Evolutionary conservation across 2,329 filamentous ascomycete species (phyloP).

Genomic region (Sordariomycetes sp.): DNA sequence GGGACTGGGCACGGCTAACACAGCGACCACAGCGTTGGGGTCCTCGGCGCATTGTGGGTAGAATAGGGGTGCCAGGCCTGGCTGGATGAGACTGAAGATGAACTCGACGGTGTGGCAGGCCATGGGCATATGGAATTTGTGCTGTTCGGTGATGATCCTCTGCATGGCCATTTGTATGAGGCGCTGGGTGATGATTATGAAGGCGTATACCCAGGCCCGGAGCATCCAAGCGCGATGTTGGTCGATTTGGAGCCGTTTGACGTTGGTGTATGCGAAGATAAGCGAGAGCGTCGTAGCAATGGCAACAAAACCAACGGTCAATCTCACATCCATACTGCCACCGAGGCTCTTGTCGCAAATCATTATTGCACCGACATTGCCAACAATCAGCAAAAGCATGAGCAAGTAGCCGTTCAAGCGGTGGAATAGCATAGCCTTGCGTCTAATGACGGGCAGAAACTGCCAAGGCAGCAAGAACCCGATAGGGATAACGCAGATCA

Average conservation of each 20-base stretch:
- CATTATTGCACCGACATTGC: conserved; percentile 28
- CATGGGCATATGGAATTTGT: conserved; percentile 1
- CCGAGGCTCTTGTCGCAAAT: conserved; percentile 45
- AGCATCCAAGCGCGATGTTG: conserved; percentile 55
- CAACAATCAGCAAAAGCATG: neutral
- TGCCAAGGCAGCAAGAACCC: conserved; percentile 31
- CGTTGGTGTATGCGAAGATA: conserved; percentile 38
- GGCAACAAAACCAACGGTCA: conserved; percentile 34
- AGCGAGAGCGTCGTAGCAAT: conserved; percentile 32
- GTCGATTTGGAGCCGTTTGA: conserved; percentile 49
- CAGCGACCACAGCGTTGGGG: conserved; percentile 1
- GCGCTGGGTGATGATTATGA: conserved; percentile 1
- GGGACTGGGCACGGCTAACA: neutral
- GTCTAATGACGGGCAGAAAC: conserved; percentile 34
- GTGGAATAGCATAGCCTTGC: conserved; percentile 41
- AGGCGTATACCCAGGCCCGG: conserved; percentile 32
- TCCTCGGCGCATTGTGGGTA: conserved; percentile 1
- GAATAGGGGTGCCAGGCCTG: neutral
- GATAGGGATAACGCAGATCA: conserved; percentile 31
- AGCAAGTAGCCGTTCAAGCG: conserved; percentile 45
- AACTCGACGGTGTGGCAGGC: conserved; percentile 1
- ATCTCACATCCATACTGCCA: conserved; percentile 35
- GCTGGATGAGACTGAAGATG: conserved; percentile 1
- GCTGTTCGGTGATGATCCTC: neutral
- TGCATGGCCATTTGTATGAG: conserved; percentile 1